Conservation (phyloP, 805 yeast genomes). For the Yarrowia osloensis region DNA sequence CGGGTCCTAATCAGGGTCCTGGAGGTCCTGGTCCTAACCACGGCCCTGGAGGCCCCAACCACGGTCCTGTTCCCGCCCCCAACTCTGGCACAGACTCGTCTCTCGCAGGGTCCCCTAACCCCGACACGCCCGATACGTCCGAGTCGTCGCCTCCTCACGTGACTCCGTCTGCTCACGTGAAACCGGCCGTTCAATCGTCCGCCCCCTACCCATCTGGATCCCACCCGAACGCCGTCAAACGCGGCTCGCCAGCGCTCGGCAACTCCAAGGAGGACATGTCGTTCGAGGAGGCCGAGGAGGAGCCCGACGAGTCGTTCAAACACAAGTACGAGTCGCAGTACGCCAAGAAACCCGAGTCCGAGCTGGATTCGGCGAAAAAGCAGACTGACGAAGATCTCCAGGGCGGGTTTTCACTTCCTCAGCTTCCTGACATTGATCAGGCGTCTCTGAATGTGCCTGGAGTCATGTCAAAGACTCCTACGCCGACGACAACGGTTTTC, state of each 20-base stretch:
- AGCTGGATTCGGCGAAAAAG: neutral
- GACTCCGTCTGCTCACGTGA: neutral
- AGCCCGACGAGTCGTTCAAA: constrained; percentile 25
- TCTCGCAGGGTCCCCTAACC: neutral
- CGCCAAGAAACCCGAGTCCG: constrained; percentile 6
- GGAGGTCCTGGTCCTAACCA: neutral
- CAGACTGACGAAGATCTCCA: constrained; percentile 18
- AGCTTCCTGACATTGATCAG: constrained; percentile 23
- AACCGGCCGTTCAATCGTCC: too few relatives aligned
- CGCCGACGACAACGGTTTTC: constrained; percentile 6
- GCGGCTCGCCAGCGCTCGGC: constrained; percentile 27
- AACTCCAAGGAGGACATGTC: constrained; percentile 27
- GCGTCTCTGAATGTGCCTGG: constrained; percentile 9
- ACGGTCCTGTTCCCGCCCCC: neutral
- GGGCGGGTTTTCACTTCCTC: constrained; percentile 11
- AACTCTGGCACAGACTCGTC: neutral
- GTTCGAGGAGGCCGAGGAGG: constrained; percentile 29
- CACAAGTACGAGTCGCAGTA: constrained; percentile 28
- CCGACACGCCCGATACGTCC: constrained; percentile 1
- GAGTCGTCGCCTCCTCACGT: constrained; percentile 14
- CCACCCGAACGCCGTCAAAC: constrained; percentile 16
- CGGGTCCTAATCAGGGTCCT: too few relatives aligned
- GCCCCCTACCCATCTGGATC: constrained; percentile 13
- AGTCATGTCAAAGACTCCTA: constrained; percentile 19
- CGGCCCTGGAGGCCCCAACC: neutral